Conservation (phyloP, 805 yeast species). For the Torulaspora maleeae region DNA sequence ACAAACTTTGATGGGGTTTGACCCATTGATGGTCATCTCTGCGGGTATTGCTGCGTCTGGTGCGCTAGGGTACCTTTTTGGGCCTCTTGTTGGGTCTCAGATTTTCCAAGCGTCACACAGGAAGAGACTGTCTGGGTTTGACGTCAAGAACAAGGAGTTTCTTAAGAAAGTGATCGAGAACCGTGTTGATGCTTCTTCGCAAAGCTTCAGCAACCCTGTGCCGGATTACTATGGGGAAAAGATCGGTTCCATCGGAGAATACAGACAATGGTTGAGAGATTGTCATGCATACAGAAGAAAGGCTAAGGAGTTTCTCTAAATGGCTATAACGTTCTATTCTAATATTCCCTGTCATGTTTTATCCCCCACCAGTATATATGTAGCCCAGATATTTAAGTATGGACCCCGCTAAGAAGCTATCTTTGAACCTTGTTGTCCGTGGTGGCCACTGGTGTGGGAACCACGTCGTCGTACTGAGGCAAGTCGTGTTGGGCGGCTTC, state of each 20-base stretch:
- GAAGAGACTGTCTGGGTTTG: constrained; percentile 44
- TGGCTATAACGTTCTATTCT: not conserved
- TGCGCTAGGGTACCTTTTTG: constrained; percentile 71
- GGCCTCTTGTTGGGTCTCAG: constrained; percentile 75
- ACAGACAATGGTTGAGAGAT: constrained; percentile 95
- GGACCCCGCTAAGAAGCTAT: constrained; percentile 1
- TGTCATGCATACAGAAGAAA: constrained; percentile 86
- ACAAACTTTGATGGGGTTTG: constrained; percentile 79
- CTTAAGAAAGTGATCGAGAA: constrained; percentile 67
- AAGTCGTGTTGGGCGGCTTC: constrained; percentile 13
- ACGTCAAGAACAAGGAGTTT: constrained; percentile 65
- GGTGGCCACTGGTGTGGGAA: constrained; percentile 10
- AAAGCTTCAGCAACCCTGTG: constrained; percentile 87
- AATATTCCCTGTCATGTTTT: constrained; percentile 7
- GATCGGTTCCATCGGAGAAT: constrained; percentile 77
- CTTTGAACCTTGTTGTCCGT: constrained; percentile 25
- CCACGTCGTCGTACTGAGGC: constrained; percentile 23
- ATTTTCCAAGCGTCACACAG: constrained; percentile 56
- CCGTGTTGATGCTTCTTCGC: constrained; percentile 89
- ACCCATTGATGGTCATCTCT: constrained; percentile 76
- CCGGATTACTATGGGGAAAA: constrained; percentile 99
- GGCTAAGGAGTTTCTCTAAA: constrained; percentile 63
- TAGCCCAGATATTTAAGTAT: not conserved
- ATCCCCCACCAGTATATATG: constrained; percentile 7
- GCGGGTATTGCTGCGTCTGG: constrained; percentile 71